Evolutionary conservation across 2,329 filamentous ascomycete species (phyloP).

Genomic region (Aspergillus chevalieri): DNA sequence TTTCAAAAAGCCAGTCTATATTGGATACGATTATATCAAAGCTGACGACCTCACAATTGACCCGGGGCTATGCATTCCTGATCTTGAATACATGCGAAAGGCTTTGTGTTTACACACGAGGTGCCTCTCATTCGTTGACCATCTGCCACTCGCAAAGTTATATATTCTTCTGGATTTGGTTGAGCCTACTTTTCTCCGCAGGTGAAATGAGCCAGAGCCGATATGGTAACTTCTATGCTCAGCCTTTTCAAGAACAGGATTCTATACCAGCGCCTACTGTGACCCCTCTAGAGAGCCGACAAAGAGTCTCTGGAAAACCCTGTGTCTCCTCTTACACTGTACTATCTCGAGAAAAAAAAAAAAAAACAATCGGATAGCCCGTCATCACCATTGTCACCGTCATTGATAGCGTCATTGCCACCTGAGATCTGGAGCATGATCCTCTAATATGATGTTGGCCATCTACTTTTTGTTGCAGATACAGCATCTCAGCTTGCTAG

Average conservation of each 20-base stretch:
- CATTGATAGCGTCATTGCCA: not conserved
- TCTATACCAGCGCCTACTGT: not conserved
- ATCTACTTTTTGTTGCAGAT: constrained; percentile 8
- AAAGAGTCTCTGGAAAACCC: not conserved
- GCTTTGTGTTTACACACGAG: not conserved
- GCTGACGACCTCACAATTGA: too few relatives aligned
- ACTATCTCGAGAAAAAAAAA: too few relatives aligned
- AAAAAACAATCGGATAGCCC: too few relatives aligned
- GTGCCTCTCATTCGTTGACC: not conserved
- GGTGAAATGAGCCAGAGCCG: not conserved
- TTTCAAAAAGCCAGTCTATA: not conserved
- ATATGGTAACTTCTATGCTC: not conserved
- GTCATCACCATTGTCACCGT: not conserved
- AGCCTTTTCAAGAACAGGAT: not conserved
- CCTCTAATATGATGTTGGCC: constrained; percentile 8
- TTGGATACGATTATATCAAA: not conserved
- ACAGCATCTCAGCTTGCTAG: constrained; percentile 6
- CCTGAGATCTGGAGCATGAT: not conserved
- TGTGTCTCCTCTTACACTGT: not conserved
- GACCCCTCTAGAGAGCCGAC: not conserved
- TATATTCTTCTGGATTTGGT: not conserved
- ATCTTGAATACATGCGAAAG: not conserved
- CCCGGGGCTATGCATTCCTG: not conserved
- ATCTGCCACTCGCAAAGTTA: not conserved
- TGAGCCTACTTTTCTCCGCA: not conserved